Evolutionary conservation across 306 rosid species (phyloP).

Genomic region (Cucumis melo): DNA sequence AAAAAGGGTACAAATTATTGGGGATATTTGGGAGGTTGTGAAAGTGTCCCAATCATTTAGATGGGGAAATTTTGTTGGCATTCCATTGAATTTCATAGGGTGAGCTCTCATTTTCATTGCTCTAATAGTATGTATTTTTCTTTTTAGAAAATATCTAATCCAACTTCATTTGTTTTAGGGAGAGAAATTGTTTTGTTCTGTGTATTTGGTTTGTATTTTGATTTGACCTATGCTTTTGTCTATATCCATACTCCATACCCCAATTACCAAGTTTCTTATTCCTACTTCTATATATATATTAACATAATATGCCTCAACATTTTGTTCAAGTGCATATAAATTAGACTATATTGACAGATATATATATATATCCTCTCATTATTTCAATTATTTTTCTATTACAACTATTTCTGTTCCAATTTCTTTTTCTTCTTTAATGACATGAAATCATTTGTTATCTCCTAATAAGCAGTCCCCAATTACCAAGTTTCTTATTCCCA

Average conservation of each 20-base stretch:
- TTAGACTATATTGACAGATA: no score
- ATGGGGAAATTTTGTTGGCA: not conserved
- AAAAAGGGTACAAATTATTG: not conserved
- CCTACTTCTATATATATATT: no score
- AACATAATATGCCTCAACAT: no score
- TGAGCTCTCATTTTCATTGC: not conserved
- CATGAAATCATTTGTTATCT: no score
- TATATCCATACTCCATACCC: not conserved
- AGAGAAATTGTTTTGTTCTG: not conserved
- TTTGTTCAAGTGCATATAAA: no score
- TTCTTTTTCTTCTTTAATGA: no score
- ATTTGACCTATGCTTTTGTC: not conserved
- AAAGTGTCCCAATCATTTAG: not conserved
- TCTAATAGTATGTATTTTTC: not conserved
- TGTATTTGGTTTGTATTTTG: not conserved
- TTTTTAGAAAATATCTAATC: not conserved
- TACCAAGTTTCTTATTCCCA: no score
- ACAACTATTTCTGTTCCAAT: no score
- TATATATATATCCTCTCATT: no score
- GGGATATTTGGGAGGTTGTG: not conserved
- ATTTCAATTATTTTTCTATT: no score
- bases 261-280: no score
- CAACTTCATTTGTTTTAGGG: not conserved
- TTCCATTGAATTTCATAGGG: not conserved
- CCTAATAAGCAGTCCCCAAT: no score